Percentiles rank a stretch among this genome's conserved stretches.
phyloP scores from a whole-genome alignment of 768 basidiomycete genomes.

The Trametes cinnabarina region DNA sequence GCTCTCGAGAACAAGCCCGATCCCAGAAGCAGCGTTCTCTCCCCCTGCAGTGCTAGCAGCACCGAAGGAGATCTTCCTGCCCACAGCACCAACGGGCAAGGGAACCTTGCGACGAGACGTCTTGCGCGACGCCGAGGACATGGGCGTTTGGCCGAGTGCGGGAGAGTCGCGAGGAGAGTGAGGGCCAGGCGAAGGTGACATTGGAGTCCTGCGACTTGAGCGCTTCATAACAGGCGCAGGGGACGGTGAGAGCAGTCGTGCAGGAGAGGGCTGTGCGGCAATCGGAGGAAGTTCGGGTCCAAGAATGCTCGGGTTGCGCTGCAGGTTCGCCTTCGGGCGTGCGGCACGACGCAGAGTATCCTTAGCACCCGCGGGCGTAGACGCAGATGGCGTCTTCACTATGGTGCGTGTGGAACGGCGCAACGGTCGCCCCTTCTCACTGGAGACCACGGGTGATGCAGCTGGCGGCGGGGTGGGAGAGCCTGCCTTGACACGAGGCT shows the following conservation, averaged over 20 bases:
- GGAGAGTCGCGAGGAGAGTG: conserved; percentile 3
- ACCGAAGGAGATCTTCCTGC: conserved; percentile 65
- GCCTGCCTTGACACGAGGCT: conserved; percentile 44
- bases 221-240: conserved; percentile 26
- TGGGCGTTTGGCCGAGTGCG: conserved; percentile 24
- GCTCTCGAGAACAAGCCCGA: conserved; percentile 52
- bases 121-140: conserved; percentile 28
- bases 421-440: conserved; percentile 12
- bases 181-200: conserved; percentile 4
- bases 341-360: conserved; percentile 21
- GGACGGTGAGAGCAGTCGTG: conserved; percentile 8
- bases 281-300: conserved; percentile 58
- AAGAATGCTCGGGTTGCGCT: conserved; percentile 64
- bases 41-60: conserved; percentile 41
- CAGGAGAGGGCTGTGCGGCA: conserved; percentile 16
- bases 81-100: conserved; percentile 40
- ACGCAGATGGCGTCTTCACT: background rate
- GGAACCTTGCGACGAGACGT: conserved; percentile 48
- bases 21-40: conserved; percentile 32
- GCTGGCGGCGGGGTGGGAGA: conserved; percentile 31
- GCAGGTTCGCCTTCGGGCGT: conserved; percentile 42
- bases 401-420: conserved; percentile 25
- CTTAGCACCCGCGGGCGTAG: conserved; percentile 22
- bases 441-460: conserved; percentile 19
- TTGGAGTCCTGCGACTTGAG: conserved; percentile 16